phyloP scores from a whole-genome alignment of 768 basidiomycete genomes.

The Mycena olivaceomarginata region DNA sequence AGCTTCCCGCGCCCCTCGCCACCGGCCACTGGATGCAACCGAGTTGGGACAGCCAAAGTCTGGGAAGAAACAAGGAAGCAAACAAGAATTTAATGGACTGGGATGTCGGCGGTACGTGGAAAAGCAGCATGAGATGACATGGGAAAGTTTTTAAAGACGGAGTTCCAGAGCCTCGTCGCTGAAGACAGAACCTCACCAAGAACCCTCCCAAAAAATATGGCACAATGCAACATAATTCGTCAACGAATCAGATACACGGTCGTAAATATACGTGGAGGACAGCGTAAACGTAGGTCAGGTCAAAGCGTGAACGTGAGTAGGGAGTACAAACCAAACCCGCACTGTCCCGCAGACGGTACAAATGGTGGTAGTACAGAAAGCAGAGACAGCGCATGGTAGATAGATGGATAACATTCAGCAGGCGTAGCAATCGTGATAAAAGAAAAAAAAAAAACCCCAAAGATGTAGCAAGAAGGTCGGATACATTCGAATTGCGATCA shows the following conservation, averaged over 20 bases:
- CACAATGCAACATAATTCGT: background rate
- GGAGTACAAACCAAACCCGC: background rate
- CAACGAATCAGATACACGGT: too few species aligned
- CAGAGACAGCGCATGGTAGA: conserved; percentile 23
- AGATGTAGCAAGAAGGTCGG: background rate
- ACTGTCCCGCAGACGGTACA: conserved; percentile 31
- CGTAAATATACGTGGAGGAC: conserved; percentile 19
- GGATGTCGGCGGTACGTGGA: too few species aligned
- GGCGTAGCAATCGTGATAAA: conserved; percentile 26
- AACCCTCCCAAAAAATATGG: background rate
- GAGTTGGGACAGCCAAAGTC: too few species aligned
- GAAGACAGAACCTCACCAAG: too few species aligned
- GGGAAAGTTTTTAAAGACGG: too few species aligned
- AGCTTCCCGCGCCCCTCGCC: too few species aligned
- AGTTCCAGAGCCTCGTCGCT: background rate
- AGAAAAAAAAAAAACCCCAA: background rate
- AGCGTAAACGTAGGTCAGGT: conserved; percentile 16
- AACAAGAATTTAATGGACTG: too few species aligned
- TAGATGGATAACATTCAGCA: conserved; percentile 28
- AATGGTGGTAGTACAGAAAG: conserved; percentile 36
- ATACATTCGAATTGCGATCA: background rate
- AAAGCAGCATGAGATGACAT: background rate
- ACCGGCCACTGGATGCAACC: too few species aligned
- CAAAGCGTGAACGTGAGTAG: conserved; percentile 13
- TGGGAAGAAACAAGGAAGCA: too few species aligned